Evolutionary conservation across 1,284 basidiomycete species (phyloP), one percentile per base, ranked within the genome.

Genomic region (Microbotryum silenes-acaulis): DNA sequence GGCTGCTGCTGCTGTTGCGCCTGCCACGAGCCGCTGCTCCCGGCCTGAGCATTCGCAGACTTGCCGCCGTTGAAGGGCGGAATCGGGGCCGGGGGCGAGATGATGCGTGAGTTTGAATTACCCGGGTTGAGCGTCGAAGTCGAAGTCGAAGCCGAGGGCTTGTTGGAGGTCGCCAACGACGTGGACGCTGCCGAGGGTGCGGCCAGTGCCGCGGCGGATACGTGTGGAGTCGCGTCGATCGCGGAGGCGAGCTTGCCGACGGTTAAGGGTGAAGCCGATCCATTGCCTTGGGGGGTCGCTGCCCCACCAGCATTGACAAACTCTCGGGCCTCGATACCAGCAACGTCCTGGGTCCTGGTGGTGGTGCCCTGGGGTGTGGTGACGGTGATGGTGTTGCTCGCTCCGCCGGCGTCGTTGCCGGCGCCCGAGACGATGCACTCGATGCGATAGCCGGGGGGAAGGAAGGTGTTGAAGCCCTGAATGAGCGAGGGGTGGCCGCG

Each of bases 391-490:
- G 65, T 68, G 48, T 60, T 64, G 52, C 59, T 45, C 29, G 49
- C 57, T 27, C 49, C 51, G 21, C 48, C 51, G 27, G 44, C 57
- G 25, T 37, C 51, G 49, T 57, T 63, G 37, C 59, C 27, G 10
- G 56, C 85, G 46, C 69, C 70, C 18, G 66, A 85, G 49, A 79
- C 80, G 63, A 87, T 85, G 75, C 92, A 87, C 72, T 97, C 93
- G 75, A 98, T 97, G 66, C 91, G 87, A 78, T 98, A 98, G 44
- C 94, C 94, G 25, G 89, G 84, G 1, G 96, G 96, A 3, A 98
- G 83, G 78, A 98, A 98, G 4, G 94, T 97, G 79, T 99, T 98
- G 83, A 98, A 98, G 42, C 96, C 96, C 77, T 96, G 89, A 60
- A 99, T 97, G 71, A 99, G 87, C 65, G 82, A 77, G 2, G 89